These are phyloP conservation scores for Jacaranda copaia DNA, from an alignment of 257 asterid genomes.

Conservation along the genomic window DNA sequence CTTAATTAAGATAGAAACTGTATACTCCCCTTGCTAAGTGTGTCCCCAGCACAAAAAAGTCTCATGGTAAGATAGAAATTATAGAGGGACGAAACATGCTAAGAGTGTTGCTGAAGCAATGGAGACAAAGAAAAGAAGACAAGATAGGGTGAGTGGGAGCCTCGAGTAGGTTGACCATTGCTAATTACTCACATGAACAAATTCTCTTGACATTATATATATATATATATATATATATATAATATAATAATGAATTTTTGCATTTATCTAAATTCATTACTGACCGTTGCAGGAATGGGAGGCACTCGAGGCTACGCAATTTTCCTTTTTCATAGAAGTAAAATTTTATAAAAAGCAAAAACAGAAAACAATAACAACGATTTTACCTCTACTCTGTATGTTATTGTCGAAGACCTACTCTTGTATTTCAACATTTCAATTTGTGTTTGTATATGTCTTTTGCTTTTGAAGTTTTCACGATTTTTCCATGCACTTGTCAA, in stretches of 20 bases:
- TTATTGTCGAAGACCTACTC: too few species aligned
- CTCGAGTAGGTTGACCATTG: conserved; percentile 37
- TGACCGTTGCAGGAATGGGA: conserved; percentile 57
- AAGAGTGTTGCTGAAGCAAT: conserved; percentile 44
- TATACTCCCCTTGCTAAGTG: too few species aligned
- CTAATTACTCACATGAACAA: not conserved
- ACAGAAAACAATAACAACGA: too few species aligned
- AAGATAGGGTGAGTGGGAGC: conserved; percentile 50
- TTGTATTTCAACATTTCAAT: too few species aligned
- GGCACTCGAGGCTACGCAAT: conserved; percentile 56
- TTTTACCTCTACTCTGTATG: too few species aligned
- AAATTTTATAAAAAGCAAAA: too few species aligned
- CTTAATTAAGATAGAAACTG: too few species aligned
- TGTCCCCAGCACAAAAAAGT: not conserved
- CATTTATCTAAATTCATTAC: conserved; percentile 39
- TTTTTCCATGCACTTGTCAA: too few species aligned
- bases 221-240: not conserved
- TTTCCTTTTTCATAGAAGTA: not conserved
- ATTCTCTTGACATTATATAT: not conserved
- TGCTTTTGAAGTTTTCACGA: too few species aligned
- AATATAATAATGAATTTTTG: not conserved
- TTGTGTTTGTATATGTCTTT: too few species aligned
- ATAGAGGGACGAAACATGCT: conserved; percentile 5
- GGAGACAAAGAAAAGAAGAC: conserved; percentile 53
- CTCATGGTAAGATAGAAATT: not conserved